Evolutionary conservation across 2,329 filamentous ascomycete genomes (phyloP).

Genomic region (Cladophialophora chaetospira): DNA sequence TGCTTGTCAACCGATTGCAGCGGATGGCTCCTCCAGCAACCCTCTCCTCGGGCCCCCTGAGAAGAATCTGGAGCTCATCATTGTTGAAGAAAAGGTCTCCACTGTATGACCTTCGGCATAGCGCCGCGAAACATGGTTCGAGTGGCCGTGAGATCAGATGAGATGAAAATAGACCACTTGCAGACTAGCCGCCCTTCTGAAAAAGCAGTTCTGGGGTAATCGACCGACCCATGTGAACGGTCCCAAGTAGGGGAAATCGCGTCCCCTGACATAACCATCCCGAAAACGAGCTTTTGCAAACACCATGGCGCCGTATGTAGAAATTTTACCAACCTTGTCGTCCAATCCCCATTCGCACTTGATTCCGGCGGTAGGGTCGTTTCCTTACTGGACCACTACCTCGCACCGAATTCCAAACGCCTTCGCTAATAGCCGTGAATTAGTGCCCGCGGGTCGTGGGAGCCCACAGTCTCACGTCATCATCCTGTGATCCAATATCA

Average conservation of each 20-base stretch:
- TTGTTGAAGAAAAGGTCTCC: background rate
- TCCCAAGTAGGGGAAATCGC: no score
- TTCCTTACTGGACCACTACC: background rate
- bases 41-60: background rate
- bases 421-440: slow-evolving; percentile 17
- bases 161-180: background rate
- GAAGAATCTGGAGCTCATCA: background rate
- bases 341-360: background rate
- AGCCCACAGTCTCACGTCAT: slow-evolving; percentile 21
- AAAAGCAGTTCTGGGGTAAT: background rate
- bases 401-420: slow-evolving; percentile 5
- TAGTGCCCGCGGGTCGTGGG: background rate
- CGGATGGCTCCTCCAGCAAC: background rate
- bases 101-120: background rate
- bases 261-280: background rate
- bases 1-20: background rate
- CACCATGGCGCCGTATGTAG: background rate
- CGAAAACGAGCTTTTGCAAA: background rate
- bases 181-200: background rate
- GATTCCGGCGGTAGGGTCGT: background rate
- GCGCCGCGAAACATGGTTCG: background rate
- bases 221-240: background rate
- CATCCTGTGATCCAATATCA: slow-evolving; percentile 5
- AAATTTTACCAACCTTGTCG: slow-evolving; percentile 1
- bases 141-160: background rate